phyloP scores from a whole-genome alignment of 2,329 filamentous ascomycete species.

The Stagonosporopsis tanaceti region DNA sequence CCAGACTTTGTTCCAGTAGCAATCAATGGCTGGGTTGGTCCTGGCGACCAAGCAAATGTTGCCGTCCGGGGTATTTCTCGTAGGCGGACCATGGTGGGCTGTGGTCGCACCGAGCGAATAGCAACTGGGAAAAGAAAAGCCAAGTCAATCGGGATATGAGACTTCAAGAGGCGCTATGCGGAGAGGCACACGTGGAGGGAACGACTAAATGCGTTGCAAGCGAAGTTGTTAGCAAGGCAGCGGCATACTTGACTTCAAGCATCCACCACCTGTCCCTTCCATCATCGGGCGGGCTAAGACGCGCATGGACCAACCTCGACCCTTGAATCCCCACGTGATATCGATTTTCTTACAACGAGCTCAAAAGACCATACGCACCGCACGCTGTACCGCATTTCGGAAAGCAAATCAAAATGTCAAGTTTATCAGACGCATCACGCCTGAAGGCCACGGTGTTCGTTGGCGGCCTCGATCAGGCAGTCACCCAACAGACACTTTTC shows the following conservation, averaged over 20 bases:
- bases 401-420: constrained; percentile 26
- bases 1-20: constrained; percentile 95
- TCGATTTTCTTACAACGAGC: constrained; percentile 22
- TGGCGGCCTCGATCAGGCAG: constrained; percentile 82
- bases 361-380: constrained; percentile 15
- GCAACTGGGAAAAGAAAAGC: constrained; percentile 26
- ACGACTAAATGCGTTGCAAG: constrained; percentile 26
- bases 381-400: background rate
- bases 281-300: constrained; percentile 19
- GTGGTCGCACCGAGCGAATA: constrained; percentile 40
- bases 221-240: constrained; percentile 32
- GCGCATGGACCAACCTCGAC: constrained; percentile 41
- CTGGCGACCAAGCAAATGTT: constrained; percentile 95
- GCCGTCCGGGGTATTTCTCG: constrained; percentile 96
- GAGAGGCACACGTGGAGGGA: constrained; percentile 28
- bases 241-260: constrained; percentile 39
- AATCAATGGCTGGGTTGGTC: constrained; percentile 77
- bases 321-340: constrained; percentile 38
- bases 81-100: constrained; percentile 83
- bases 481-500: constrained; percentile 77
- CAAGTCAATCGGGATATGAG: constrained; percentile 25
- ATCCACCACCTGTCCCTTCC: constrained; percentile 48
- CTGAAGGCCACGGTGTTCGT: constrained; percentile 94
- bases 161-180: constrained; percentile 20
- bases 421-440: constrained; percentile 82